Evolutionary conservation across 208 protist species (phyloP).

Genomic region (Kentomonas sorsogonicus): DNA sequence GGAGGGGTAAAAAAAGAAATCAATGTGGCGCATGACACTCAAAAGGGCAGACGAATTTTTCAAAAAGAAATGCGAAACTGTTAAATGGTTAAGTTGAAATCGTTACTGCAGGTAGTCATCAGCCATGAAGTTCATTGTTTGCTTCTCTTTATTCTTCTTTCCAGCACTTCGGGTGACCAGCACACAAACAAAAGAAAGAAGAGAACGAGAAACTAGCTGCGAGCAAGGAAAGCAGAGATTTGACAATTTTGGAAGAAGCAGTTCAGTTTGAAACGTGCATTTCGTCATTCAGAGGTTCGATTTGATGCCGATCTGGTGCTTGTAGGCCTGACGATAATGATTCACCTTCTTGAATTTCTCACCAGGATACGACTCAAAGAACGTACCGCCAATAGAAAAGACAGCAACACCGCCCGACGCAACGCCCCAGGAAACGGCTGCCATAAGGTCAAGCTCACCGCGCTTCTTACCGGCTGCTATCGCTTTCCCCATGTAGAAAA

Average conservation of each 20-base stretch:
- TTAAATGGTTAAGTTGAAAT: too few species aligned
- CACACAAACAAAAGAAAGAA: too few species aligned
- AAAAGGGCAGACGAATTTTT: too few species aligned
- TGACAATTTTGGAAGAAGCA: neutral
- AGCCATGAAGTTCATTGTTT: neutral
- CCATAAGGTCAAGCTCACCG: slow-evolving; percentile 19
- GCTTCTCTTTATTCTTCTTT: neutral
- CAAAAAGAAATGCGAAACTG: too few species aligned
- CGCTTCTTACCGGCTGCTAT: slow-evolving; percentile 9
- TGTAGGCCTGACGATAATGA: neutral
- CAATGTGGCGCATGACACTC: too few species aligned
- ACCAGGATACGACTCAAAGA: slow-evolving; percentile 22
- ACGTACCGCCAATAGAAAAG: slow-evolving; percentile 22
- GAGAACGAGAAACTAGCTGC: too few species aligned
- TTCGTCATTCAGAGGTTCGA: neutral
- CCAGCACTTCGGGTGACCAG: neutral
- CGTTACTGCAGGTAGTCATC: neutral
- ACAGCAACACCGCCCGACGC: slow-evolving; percentile 20
- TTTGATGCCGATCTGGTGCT: neutral
- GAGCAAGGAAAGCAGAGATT: slow-evolving; percentile 17
- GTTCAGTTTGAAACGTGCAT: neutral
- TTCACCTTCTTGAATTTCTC: slow-evolving; percentile 13
- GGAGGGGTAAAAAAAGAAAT: too few species aligned
- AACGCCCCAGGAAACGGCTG: slow-evolving; percentile 16
- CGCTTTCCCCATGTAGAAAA: slow-evolving; percentile 13